Percentiles rank a stretch among this genome's conserved stretches.
phyloP scores from a whole-genome alignment of 169 alveolate genomes.

The Cryptosporidium bovis region DNA sequence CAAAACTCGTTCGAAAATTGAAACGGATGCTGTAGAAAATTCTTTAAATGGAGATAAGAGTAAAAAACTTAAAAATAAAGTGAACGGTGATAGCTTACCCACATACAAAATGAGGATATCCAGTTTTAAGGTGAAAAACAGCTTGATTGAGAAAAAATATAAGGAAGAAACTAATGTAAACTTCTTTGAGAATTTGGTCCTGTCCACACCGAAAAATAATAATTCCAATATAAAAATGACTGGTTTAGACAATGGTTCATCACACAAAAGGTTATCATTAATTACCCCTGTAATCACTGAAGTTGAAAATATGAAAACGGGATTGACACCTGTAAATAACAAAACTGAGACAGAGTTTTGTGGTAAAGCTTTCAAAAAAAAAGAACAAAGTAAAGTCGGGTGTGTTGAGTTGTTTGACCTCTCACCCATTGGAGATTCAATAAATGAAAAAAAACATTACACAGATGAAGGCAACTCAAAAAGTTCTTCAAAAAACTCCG shows the following conservation, averaged over 20 bases:
- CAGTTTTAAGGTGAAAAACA: constrained; percentile 26
- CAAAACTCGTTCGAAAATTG: background rate
- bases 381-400: background rate
- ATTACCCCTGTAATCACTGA: constrained; percentile 18
- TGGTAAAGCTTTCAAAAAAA: constrained; percentile 16
- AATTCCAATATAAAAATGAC: background rate
- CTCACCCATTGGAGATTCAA: constrained; percentile 16
- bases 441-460: background rate
- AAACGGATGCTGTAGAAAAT: background rate
- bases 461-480: constrained; percentile 21
- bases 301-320: constrained; percentile 23
- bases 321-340: constrained; percentile 44
- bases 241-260: background rate
- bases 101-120: constrained; percentile 20
- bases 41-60: background rate
- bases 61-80: background rate
- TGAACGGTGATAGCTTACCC: background rate
- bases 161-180: constrained; percentile 12
- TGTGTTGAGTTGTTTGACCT: constrained; percentile 7
- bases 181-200: constrained; percentile 27
- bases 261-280: background rate
- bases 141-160: constrained; percentile 28
- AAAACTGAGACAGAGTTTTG: background rate
- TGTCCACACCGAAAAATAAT: constrained; percentile 30
- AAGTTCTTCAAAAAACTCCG: constrained; percentile 33